These are phyloP conservation scores for Suillus spraguei DNA, from an alignment of 768 basidiomycete genomes.

Conservation along the genomic window DNA sequence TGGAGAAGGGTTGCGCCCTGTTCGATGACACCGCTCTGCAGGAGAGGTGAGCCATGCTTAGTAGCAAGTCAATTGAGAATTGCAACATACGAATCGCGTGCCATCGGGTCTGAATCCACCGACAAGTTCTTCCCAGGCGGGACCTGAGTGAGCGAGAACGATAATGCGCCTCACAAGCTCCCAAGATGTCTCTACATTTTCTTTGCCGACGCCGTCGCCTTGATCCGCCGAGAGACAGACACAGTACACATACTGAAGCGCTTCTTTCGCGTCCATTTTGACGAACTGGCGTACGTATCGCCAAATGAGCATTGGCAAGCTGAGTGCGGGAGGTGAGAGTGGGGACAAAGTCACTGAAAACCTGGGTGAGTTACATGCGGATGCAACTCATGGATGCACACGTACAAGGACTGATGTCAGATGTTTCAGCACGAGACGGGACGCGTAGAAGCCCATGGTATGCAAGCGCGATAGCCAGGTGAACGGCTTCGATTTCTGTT, in stretches of 20 bases:
- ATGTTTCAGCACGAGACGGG: conserved; percentile 77
- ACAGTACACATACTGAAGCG: conserved; percentile 92
- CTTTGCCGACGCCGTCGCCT: conserved; percentile 68
- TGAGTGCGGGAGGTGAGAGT: conserved; percentile 69
- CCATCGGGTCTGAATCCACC: conserved; percentile 93
- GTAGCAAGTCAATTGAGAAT: not conserved
- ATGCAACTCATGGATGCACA: conserved; percentile 16
- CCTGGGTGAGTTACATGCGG: not conserved
- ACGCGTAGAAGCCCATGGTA: conserved; percentile 93
- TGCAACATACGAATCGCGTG: conserved; percentile 73
- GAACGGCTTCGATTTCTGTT: conserved; percentile 91
- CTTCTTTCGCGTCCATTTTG: conserved; percentile 91
- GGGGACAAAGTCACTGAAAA: conserved; percentile 67
- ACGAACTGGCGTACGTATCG: conserved; percentile 93
- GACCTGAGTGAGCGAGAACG: conserved; percentile 74
- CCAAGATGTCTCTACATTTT: conserved; percentile 83
- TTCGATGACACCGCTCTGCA: conserved; percentile 84
- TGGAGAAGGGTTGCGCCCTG: conserved; percentile 78
- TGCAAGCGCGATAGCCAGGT: conserved; percentile 86
- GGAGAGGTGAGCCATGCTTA: conserved; percentile 7
- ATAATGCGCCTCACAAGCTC: conserved; percentile 79
- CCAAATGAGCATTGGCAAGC: conserved; percentile 85
- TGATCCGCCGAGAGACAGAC: conserved; percentile 80
- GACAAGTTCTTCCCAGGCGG: conserved; percentile 90
- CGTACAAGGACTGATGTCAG: conserved; percentile 83